Percentiles rank a stretch among this genome's conserved stretches.
Conservation (phyloP, 305 asterid genomes). For the Coffea humblotiana region DNA sequence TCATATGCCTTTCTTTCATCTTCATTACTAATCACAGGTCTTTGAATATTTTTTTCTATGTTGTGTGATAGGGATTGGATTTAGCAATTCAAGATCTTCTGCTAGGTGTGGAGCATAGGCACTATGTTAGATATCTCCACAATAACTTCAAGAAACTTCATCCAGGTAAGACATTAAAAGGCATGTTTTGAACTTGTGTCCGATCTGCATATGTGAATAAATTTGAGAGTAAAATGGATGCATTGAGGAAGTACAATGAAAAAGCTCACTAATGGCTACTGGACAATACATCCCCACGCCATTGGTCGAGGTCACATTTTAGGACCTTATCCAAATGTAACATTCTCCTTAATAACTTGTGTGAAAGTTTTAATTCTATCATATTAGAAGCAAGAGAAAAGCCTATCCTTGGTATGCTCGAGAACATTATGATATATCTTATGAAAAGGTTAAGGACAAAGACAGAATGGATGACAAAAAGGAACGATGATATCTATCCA, state of each 20-base stretch:
- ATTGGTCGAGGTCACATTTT: neutral
- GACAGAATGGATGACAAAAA: neutral
- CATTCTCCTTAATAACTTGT: neutral
- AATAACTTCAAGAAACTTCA: neutral
- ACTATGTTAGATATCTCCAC: neutral
- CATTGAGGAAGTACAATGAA: neutral
- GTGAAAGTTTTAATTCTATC: neutral
- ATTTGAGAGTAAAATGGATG: neutral
- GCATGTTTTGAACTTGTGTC: neutral
- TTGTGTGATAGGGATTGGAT: neutral
- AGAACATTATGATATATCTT: neutral
- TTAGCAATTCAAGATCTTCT: neutral
- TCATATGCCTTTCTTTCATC: too few relatives aligned
- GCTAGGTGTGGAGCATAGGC: neutral
- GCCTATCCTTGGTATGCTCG: neutral
- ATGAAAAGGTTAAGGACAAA: neutral
- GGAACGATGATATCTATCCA: neutral
- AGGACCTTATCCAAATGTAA: neutral
- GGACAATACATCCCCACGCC: neutral
- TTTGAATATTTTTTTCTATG: neutral
- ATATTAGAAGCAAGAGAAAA: neutral
- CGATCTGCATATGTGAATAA: neutral
- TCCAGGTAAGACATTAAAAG: neutral
- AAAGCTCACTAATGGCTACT: neutral
- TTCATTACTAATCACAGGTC: neutral